A percentile compares a stretch with the other conserved stretches of the same genome.
phyloP scores from a whole-genome alignment of 1,284 basidiomycete genomes.

The Peniophora sp. region DNA sequence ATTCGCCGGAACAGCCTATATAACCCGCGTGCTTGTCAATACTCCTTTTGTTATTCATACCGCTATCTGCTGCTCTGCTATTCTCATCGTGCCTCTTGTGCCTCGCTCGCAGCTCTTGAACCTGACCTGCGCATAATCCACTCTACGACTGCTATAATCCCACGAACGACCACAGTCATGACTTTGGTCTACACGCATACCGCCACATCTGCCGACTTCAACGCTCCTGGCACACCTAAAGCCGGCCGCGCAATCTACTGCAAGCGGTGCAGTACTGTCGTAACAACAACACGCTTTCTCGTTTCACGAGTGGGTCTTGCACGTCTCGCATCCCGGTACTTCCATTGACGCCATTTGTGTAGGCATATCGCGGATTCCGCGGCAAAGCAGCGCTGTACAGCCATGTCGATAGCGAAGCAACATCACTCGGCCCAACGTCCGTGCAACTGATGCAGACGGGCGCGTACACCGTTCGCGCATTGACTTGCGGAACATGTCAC shows the following conservation, averaged over 20 bases:
- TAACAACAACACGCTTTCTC: slow-evolving; percentile 1
- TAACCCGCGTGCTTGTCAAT: too few species aligned
- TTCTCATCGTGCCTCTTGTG: too few species aligned
- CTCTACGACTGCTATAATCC: too few species aligned
- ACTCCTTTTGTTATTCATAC: too few species aligned
- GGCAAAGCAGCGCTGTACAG: slow-evolving; percentile 5
- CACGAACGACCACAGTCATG: too few species aligned
- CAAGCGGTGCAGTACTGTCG: slow-evolving; percentile 3
- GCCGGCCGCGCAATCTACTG: slow-evolving; percentile 3
- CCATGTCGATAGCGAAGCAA: background rate
- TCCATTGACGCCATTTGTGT: background rate
- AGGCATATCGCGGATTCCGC: slow-evolving; percentile 4
- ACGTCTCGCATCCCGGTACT: background rate
- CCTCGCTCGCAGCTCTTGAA: too few species aligned
- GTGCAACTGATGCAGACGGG: slow-evolving; percentile 55
- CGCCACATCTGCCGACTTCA: too few species aligned
- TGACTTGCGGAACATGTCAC: slow-evolving; percentile 39
- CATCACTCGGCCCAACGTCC: slow-evolving; percentile 12
- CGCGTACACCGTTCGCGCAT: slow-evolving; percentile 53
- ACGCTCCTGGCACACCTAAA: too few species aligned
- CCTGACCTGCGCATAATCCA: too few species aligned
- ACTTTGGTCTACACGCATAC: too few species aligned
- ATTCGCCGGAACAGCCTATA: too few species aligned
- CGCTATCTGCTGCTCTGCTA: too few species aligned
- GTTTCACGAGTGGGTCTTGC: slow-evolving; percentile 1